These are phyloP conservation scores for Rosa hybrid DNA, from an alignment of 331 rosid species.

Conservation along the genomic window DNA sequence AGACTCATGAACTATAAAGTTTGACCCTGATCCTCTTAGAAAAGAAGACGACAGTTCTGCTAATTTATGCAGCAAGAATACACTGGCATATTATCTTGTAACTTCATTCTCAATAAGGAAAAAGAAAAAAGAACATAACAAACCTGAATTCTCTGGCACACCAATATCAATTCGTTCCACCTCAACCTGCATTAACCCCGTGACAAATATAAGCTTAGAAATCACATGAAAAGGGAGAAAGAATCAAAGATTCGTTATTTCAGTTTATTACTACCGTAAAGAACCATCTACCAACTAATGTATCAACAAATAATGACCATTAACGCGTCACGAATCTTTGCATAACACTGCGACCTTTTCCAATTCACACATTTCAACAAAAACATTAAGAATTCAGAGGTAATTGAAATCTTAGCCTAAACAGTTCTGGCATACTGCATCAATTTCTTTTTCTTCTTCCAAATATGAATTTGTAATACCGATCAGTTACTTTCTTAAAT, in stretches of 20 bases:
- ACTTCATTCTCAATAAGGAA: constrained; percentile 2
- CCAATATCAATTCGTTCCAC: constrained; percentile 90
- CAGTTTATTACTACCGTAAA: not conserved
- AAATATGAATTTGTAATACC: not conserved
- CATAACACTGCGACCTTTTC: not conserved
- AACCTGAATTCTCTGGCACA: constrained; percentile 56
- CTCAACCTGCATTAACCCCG: constrained; percentile 63
- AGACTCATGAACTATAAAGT: not conserved
- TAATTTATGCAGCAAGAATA: not conserved
- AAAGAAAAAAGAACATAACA: not conserved
- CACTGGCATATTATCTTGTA: constrained; percentile 6
- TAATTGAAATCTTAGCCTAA: not conserved
- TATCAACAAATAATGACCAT: not conserved
- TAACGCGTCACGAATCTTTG: not conserved
- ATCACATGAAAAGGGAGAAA: not conserved
- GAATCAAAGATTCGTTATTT: not conserved
- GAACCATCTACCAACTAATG: not conserved
- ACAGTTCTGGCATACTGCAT: not conserved
- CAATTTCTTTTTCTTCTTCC: not conserved
- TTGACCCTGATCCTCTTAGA: not conserved
- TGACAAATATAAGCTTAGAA: constrained; percentile 15
- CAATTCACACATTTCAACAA: not conserved
- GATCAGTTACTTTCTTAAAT: not conserved
- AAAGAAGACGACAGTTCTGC: not conserved
- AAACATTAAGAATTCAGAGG: not conserved